Percentiles rank a stretch among this genome's conserved stretches.
Evolutionary conservation across 495 filamentous ascomycete genomes (phyloP).

Genomic region (Neurospora africana): DNA sequence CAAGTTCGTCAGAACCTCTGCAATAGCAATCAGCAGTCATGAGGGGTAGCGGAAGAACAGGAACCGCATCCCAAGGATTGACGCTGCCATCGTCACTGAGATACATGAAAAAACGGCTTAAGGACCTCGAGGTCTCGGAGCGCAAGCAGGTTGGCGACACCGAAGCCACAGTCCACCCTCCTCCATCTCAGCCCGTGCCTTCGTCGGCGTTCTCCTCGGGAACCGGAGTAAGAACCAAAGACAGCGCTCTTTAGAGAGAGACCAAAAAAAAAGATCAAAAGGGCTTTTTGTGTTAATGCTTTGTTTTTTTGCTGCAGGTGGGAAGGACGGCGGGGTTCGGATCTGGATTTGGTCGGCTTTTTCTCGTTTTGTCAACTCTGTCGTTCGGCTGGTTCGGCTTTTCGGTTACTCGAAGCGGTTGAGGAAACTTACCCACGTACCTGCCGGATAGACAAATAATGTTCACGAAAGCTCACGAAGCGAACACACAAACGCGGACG

Average conservation of each 20-base stretch:
- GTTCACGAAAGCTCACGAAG: not conserved
- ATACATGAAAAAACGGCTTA: constrained; percentile 49
- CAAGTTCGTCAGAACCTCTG: constrained; percentile 88
- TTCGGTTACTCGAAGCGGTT: not conserved
- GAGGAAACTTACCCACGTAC: not conserved
- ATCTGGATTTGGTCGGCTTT: not conserved
- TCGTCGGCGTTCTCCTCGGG: not conserved
- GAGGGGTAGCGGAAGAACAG: constrained; percentile 48
- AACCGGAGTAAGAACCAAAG: not conserved
- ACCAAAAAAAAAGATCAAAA: not conserved
- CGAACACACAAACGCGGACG: not conserved
- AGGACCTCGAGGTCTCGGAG: constrained; percentile 59
- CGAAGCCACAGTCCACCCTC: constrained; percentile 50
- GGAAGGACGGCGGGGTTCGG: not conserved
- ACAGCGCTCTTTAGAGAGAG: not conserved
- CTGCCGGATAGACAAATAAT: not conserved
- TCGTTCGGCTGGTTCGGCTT: not conserved
- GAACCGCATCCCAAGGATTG: constrained; percentile 74
- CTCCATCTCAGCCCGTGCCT: not conserved
- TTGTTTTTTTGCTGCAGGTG: not conserved
- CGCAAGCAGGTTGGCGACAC: constrained; percentile 81
- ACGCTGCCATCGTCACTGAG: constrained; percentile 43
- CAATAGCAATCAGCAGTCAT: constrained; percentile 98
- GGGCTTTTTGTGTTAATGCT: not conserved
- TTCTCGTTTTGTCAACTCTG: not conserved